Evolutionary conservation across 2,329 filamentous ascomycete genomes (phyloP), one percentile per base, ranked within the genome.

Genomic region (Arthrobotrys conoides): DNA sequence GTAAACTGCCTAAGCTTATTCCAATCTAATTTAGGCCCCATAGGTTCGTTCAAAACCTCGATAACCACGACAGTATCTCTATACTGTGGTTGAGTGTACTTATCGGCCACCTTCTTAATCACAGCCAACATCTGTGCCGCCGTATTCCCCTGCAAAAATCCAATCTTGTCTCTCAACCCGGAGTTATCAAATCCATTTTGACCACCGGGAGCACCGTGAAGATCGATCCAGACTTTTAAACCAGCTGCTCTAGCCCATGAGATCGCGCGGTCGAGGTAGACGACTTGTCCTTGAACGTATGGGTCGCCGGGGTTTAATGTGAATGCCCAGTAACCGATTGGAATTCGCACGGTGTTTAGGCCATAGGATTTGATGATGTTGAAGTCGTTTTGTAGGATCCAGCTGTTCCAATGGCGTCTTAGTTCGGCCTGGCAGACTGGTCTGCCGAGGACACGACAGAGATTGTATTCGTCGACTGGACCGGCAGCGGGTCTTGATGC

Each of bases 261-360:
- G 70, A 91, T 85, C 24, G 89, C 88, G 78, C 87, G 82, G 73
- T 90, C 88, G 9, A 91, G 85, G 81, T 87, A 86, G 16, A 87
- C 83, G 55, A 90, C 86, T 79, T 90, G 89, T 46, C 90, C 90
- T 81, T 89, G 86, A 5, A 91, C 88, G 80, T 89, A 91, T 18
- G 89, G 89, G 67, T 90, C 89, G 5, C 86, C 87, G 5, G 86
- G 83, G 30, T 87, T 83, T 1, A 87, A 86, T 53, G 86, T 84
- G 10, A 90, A 83, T 38, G 89, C 89, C 90, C 90, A 91, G 82
- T 91, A 91, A 5, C 90, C 90, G 64, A 91, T 86, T 0, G 90
- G 90, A 69, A 91, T 91, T 57, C 90, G 86, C 44, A 91, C 88
- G 80, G 90, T 87, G 83, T 90, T 91, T 82, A 91, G 83, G 3